Percentiles rank a stretch among this genome's conserved stretches.
Evolutionary conservation across 2,329 filamentous ascomycete species (phyloP).

Genomic region (Colletotrichum somersetense): DNA sequence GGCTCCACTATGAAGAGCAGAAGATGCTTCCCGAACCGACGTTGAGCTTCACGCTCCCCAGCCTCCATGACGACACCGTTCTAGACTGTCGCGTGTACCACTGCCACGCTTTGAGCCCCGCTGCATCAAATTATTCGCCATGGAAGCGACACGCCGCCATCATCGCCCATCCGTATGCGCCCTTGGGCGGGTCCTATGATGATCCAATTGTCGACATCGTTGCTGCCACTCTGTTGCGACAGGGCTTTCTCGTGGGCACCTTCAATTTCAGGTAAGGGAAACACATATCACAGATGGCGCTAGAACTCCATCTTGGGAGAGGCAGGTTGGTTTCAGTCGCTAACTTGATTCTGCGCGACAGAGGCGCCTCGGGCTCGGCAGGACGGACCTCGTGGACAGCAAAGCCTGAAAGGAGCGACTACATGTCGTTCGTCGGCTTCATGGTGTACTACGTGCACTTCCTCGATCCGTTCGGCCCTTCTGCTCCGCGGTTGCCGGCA

Average conservation of each 20-base stretch:
- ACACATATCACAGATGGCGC: neutral
- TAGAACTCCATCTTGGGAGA: neutral
- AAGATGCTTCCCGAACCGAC: constrained; percentile 69
- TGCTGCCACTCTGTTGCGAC: constrained; percentile 72
- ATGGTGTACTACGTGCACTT: constrained; percentile 78
- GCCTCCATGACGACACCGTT: constrained; percentile 79
- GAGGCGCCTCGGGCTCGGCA: constrained; percentile 80
- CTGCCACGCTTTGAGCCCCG: constrained; percentile 61
- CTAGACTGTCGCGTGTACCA: constrained; percentile 90
- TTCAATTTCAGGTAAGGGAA: constrained; percentile 87
- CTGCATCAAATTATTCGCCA: constrained; percentile 49
- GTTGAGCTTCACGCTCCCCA: constrained; percentile 83
- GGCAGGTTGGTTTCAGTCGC: neutral
- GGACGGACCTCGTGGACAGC: constrained; percentile 91
- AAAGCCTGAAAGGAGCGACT: constrained; percentile 84
- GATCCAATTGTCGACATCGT: constrained; percentile 81
- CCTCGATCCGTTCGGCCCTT: constrained; percentile 58
- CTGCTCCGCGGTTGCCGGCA: constrained; percentile 6
- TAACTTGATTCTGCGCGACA: constrained; percentile 51
- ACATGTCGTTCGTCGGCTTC: constrained; percentile 85
- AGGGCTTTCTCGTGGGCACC: constrained; percentile 82
- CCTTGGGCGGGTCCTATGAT: constrained; percentile 87
- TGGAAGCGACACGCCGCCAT: constrained; percentile 69
- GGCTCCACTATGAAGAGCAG: constrained; percentile 41
- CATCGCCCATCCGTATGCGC: constrained; percentile 91